These are phyloP conservation scores for Helichrysum umbraculigerum DNA, from an alignment of 129 eudicot genomes.

Conservation along the genomic window DNA sequence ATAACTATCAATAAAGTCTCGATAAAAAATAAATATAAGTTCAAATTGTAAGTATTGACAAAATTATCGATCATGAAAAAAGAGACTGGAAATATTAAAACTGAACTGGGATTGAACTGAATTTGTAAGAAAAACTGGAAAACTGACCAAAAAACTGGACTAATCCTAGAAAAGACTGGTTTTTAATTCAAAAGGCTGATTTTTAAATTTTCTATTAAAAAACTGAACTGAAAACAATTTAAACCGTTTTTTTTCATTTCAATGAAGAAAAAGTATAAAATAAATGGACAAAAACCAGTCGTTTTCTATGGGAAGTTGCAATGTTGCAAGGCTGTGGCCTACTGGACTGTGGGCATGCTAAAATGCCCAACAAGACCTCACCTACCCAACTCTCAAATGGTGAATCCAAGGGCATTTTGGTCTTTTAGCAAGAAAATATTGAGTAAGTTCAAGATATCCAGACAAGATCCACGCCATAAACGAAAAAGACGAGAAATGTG, in stretches of 20 bases:
- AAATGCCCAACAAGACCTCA: slow-evolving; percentile 31
- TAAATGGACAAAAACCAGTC: slow-evolving; percentile 19
- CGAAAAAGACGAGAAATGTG: slow-evolving; percentile 31
- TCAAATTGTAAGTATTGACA: too few species aligned
- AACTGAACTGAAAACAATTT: too few species aligned
- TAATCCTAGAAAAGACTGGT: too few species aligned
- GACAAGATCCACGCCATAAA: slow-evolving; percentile 32
- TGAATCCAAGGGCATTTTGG: slow-evolving; percentile 22
- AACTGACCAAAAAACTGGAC: too few species aligned
- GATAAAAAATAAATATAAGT: too few species aligned
- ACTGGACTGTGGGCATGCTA: slow-evolving; percentile 25
- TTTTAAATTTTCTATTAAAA: too few species aligned
- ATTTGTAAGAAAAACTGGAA: too few species aligned
- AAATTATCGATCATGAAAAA: too few species aligned
- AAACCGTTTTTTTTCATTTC: not conserved
- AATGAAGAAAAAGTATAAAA: not conserved
- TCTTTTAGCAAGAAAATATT: not conserved
- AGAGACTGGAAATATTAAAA: too few species aligned
- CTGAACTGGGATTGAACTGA: too few species aligned
- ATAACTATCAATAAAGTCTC: too few species aligned
- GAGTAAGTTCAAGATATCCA: slow-evolving; percentile 22
- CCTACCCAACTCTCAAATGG: not conserved
- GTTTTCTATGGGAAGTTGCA: slow-evolving; percentile 22
- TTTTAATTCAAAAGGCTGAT: too few species aligned
- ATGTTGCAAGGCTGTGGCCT: not conserved